A percentile compares a stretch with the other conserved stretches of the same genome.
These are phyloP conservation scores for Rhododendron kiyosumense DNA, from an alignment of 148 eudicot species.

Conservation along the genomic window DNA sequence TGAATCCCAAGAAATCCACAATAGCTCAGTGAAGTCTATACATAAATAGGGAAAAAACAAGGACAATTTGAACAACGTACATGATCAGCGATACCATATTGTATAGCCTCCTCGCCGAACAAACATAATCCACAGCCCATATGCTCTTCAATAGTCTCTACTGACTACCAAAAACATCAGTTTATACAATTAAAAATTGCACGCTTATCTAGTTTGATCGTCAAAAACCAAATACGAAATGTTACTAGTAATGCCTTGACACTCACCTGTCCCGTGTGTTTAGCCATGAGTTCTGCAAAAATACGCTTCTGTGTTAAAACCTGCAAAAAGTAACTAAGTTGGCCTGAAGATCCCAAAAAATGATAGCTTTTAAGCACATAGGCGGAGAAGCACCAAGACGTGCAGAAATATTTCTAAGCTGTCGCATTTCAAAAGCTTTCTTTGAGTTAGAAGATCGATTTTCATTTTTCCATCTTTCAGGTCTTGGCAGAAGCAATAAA, in stretches of 20 bases:
- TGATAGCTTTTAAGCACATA: not conserved
- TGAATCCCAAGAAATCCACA: conserved; percentile 25
- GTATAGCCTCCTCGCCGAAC: conserved; percentile 66
- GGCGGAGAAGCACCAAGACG: not conserved
- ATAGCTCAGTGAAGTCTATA: not conserved
- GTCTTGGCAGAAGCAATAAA: not conserved
- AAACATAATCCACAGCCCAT: conserved; percentile 64
- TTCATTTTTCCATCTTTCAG: not conserved
- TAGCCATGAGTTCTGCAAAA: conserved; percentile 59
- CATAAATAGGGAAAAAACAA: not conserved
- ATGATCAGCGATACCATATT: conserved; percentile 87
- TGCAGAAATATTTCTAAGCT: not conserved
- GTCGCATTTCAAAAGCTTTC: not conserved
- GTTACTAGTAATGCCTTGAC: conserved; percentile 4
- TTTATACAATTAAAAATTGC: conserved; percentile 7
- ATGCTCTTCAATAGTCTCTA: conserved; percentile 53
- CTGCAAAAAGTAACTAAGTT: conserved; percentile 37
- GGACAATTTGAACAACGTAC: conserved; percentile 24
- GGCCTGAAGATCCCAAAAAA: not conserved
- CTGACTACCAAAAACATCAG: conserved; percentile 45
- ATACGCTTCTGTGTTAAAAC: conserved; percentile 60
- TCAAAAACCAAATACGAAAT: not conserved
- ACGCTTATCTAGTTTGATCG: not conserved
- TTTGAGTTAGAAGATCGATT: not conserved
- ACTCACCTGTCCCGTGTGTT: conserved; percentile 92